A percentile compares a stretch with the other conserved stretches of the same genome.
phyloP scores from a whole-genome alignment of 163 green algal species.

The Dunaliella salina region DNA sequence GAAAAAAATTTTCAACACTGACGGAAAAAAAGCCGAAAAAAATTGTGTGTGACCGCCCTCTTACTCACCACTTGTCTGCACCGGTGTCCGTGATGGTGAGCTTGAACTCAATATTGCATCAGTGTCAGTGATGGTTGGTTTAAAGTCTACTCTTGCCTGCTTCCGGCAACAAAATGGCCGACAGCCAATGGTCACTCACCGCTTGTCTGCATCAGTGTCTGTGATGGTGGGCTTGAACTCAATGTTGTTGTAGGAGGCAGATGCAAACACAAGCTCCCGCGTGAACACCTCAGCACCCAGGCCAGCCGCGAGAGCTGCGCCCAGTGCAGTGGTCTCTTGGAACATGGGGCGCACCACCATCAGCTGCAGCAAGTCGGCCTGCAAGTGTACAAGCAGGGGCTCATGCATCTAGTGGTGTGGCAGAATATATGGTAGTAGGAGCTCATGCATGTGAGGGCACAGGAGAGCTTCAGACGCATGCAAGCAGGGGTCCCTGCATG shows the following conservation, averaged over 20 bases:
- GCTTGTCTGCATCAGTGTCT: neutral
- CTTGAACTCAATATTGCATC: neutral
- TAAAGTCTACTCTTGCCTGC: conserved; percentile 3
- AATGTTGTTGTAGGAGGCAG: conserved; percentile 14
- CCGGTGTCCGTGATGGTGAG: neutral
- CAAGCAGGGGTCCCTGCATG: neutral
- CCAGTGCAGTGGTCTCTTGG: conserved; percentile 86
- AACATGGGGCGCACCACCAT: conserved; percentile 73
- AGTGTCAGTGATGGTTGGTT: neutral
- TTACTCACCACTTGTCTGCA: neutral
- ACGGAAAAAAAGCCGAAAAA: too few relatives aligned
- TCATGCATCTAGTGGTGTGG: too few relatives aligned
- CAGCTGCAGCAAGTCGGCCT: conserved; percentile 48
- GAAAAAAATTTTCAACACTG: too few relatives aligned
- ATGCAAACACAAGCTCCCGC: conserved; percentile 51
- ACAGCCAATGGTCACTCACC: neutral
- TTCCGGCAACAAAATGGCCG: too few relatives aligned
- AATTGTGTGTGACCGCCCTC: too few relatives aligned
- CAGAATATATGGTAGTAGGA: too few relatives aligned
- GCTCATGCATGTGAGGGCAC: too few relatives aligned
- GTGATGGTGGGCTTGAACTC: conserved; percentile 9
- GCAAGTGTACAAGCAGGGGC: neutral
- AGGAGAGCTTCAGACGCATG: neutral
- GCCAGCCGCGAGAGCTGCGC: conserved; percentile 86
- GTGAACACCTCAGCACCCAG: conserved; percentile 78